Base-by-base conservation (phyloP, 139 green algal species). In the Volvox reticuliferus region DNA sequence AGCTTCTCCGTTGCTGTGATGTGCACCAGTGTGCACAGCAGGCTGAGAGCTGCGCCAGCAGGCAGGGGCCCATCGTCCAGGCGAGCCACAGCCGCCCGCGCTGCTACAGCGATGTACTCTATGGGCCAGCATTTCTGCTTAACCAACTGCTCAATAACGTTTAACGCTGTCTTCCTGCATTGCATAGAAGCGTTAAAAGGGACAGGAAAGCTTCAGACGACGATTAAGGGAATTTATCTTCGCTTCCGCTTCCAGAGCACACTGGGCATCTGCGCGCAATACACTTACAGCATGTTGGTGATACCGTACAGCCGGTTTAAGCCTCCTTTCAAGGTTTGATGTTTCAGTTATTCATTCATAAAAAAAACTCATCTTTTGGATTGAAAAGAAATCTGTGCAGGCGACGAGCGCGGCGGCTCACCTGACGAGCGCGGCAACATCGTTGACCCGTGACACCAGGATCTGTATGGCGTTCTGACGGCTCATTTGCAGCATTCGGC, bases 61-160 rank as follows among this genome's bases (percentile, higher is more conserved):
- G 98, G 97, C 28, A 98, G 77, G 18, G 92, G 77, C 24, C 94
- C 98, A 92, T 99, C 97, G 87, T 98, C 92, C 82, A 99, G 93
- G n/a, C 97, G 94, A 1, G 95, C 95, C 21, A 93, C 82, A 9
- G 91, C 93, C 55, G 26, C 35, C 30, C 19, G 13, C 16, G 79
- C 79, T 1, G 79, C 79, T 21, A 37, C 9, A 2, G 69, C 50
- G 13, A 73, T 44, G 50, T 86, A 65, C 78, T 84, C 78, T 0
- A 84, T 19, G 12, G 79, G 79, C 79, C 79, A 86, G 79, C 50
- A 71, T 26, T 44, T 73, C 14, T 73, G 21, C 21, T 22, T 12
- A 21, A 73, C 44, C 67, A 92, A n/a, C 0, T 69, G 14, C 33
- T 62, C 6, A 24, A 91, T 79, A 13, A 3, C 61, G 50, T 26